Conservation (phyloP, 352 stramenopile species). For the Chrysophaeum taylorii region DNA sequence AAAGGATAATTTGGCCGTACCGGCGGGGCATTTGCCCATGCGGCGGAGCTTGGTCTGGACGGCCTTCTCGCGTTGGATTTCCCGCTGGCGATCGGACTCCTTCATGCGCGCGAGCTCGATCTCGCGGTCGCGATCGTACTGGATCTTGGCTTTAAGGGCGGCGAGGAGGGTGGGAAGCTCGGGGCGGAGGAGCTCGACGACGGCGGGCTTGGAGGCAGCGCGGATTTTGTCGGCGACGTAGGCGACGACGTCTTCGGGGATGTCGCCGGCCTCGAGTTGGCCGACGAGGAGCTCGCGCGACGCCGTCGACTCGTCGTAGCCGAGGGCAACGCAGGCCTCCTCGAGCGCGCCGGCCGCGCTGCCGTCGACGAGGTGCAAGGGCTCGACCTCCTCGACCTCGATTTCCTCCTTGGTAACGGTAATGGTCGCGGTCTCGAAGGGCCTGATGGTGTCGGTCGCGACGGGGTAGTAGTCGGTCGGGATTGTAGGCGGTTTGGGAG, state of each 20-base stretch:
- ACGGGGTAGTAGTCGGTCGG: too few relatives aligned
- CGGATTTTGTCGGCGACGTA: not conserved
- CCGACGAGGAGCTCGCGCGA: not conserved
- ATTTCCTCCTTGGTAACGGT: too few relatives aligned
- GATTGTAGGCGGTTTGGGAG: too few relatives aligned
- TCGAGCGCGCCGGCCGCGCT: not conserved
- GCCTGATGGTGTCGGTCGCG: not conserved
- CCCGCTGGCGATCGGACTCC: not conserved
- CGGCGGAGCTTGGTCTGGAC: not conserved
- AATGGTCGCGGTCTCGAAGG: too few relatives aligned
- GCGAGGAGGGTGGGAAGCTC: not conserved
- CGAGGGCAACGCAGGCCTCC: conserved; percentile 10
- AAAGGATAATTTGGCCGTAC: too few relatives aligned
- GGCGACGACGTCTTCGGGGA: not conserved
- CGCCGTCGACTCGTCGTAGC: not conserved
- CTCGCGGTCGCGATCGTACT: not conserved
- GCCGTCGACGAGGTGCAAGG: too few relatives aligned
- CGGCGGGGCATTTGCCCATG: too few relatives aligned
- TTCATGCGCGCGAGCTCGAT: not conserved
- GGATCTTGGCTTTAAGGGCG: not conserved
- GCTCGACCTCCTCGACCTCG: too few relatives aligned
- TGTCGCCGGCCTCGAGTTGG: not conserved
- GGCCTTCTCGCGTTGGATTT: not conserved
- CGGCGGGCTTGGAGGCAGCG: too few relatives aligned
- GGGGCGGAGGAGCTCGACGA: not conserved